Conservation (phyloP, 108 stramenopile genomes). For the Licmophora abbreviata region DNA sequence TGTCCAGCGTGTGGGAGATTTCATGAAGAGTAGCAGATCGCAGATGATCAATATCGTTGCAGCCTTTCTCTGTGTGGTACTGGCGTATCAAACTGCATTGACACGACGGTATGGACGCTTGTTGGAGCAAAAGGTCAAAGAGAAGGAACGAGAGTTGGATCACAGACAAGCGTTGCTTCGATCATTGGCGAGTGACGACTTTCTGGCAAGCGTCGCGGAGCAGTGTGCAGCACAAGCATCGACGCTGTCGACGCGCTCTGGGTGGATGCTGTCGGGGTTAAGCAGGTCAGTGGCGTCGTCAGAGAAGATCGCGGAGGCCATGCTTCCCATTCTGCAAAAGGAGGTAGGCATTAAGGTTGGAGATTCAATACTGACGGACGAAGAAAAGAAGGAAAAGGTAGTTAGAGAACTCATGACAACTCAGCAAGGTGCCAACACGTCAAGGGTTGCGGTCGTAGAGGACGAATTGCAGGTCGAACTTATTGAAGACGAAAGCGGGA, state of each 20-base stretch:
- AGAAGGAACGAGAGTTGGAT: neutral
- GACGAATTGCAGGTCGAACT: neutral
- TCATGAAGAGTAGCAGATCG: slow-evolving; percentile 24
- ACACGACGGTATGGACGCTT: slow-evolving; percentile 23
- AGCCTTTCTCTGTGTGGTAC: slow-evolving; percentile 34
- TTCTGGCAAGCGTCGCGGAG: slow-evolving; percentile 4
- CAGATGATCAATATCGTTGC: slow-evolving; percentile 34
- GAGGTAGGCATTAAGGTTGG: too few relatives aligned
- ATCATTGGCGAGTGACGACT: neutral
- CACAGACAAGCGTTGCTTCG: neutral
- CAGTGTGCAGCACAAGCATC: slow-evolving; percentile 3
- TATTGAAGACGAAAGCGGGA: neutral
- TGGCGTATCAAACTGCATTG: slow-evolving; percentile 32
- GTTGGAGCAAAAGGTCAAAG: slow-evolving; percentile 6
- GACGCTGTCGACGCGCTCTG: neutral
- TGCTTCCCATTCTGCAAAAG: neutral
- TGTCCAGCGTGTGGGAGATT: slow-evolving; percentile 17
- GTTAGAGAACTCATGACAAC: neutral
- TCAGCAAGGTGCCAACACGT: neutral
- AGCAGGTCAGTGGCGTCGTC: neutral
- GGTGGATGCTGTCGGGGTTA: neutral
- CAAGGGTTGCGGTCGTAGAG: neutral
- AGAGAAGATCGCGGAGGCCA: neutral
- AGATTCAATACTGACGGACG: neutral
- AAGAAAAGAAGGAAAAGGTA: neutral